Conservation (phyloP, 768 basidiomycete species). For the Podaxis rugospora region DNA sequence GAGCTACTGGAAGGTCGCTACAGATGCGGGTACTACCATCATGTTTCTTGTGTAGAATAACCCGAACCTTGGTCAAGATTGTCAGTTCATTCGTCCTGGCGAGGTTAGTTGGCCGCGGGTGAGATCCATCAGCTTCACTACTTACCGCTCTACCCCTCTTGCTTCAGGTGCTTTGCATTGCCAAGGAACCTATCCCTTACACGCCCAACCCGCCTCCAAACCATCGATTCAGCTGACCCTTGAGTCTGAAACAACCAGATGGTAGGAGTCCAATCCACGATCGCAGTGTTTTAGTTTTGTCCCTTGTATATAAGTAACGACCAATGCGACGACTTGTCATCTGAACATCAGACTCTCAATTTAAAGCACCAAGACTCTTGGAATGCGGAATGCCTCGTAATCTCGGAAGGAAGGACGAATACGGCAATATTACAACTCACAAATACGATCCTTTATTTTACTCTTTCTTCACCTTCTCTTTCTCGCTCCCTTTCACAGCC, state of each 20-base stretch:
- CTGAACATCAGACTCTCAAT: neutral
- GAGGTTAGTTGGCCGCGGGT: neutral
- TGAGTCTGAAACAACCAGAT: neutral
- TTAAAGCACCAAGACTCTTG: neutral
- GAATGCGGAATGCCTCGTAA: neutral
- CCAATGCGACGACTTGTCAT: neutral
- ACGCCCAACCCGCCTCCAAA: neutral
- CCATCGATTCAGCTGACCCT: neutral
- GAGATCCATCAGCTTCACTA: neutral
- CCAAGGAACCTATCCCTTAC: neutral
- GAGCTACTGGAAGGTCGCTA: neutral
- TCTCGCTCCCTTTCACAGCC: constrained; percentile 17
- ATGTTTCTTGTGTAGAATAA: neutral
- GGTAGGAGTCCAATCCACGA: neutral
- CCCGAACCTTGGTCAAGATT: neutral
- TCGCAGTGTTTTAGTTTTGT: neutral
- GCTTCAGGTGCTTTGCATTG: neutral
- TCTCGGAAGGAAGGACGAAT: neutral
- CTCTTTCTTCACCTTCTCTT: constrained; percentile 10
- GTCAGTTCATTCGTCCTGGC: neutral
- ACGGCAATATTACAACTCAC: neutral
- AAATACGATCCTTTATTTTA: neutral
- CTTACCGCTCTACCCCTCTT: neutral
- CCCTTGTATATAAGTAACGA: neutral
- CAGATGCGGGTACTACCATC: neutral